These are phyloP conservation scores for Fusarium mundagurra DNA, from an alignment of 2,329 filamentous ascomycete species.

Conservation along the genomic window DNA sequence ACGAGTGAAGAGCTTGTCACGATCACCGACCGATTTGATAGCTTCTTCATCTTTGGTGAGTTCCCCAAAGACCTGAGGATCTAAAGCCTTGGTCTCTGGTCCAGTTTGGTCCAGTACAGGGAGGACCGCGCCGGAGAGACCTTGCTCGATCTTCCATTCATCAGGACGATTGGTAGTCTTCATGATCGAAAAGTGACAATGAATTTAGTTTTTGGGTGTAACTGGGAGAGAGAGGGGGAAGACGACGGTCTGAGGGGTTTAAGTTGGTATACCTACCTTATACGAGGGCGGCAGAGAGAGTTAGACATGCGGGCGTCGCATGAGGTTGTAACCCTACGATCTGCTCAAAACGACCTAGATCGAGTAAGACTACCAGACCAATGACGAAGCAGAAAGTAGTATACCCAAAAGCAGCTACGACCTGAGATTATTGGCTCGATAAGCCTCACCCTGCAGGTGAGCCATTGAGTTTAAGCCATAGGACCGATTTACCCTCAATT, in stretches of 20 bases:
- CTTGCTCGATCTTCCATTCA: conserved; percentile 65
- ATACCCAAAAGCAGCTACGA: background rate
- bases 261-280: background rate
- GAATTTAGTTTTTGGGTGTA: background rate
- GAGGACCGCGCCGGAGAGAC: conserved; percentile 56
- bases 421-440: background rate
- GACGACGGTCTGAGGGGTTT: too few species aligned
- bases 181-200: background rate
- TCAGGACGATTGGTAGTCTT: conserved; percentile 49
- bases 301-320: background rate
- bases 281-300: background rate
- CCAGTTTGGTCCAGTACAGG: conserved; percentile 59
- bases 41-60: conserved; percentile 53
- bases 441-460: background rate
- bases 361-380: background rate
- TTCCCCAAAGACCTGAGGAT: conserved; percentile 42
- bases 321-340: background rate
- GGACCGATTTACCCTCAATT: background rate
- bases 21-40: conserved; percentile 53
- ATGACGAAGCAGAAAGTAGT: background rate
- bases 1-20: conserved; percentile 35
- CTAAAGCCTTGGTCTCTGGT: conserved; percentile 45
- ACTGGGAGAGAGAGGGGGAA: background rate
- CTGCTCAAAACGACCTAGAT: background rate
- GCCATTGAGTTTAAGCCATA: background rate